Conservation (phyloP, 2,329 filamentous ascomycete species). For the Rhytidhysteron rufulum region DNA sequence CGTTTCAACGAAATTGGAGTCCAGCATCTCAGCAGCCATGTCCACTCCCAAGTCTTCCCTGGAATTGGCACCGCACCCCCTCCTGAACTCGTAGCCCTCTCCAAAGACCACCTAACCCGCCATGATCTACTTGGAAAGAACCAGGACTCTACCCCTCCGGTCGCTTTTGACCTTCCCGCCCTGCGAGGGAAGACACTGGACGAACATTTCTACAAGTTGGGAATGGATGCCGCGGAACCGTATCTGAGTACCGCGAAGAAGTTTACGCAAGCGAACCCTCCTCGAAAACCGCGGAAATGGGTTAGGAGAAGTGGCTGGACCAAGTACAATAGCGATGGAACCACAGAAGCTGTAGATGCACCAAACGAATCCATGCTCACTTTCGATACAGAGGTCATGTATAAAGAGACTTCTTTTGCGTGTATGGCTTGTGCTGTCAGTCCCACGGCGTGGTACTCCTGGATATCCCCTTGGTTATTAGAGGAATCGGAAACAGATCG, state of each 20-base stretch:
- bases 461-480: slow-evolving; percentile 93
- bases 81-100: slow-evolving; percentile 70
- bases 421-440: slow-evolving; percentile 96
- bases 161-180: slow-evolving; percentile 79
- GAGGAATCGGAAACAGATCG: slow-evolving; percentile 72
- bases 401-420: slow-evolving; percentile 85
- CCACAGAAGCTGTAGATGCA: slow-evolving; percentile 65
- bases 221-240: slow-evolving; percentile 80
- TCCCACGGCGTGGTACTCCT: slow-evolving; percentile 90
- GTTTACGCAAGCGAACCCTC: slow-evolving; percentile 61
- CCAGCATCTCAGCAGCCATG: slow-evolving; percentile 81
- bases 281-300: slow-evolving; percentile 68
- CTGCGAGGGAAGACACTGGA: slow-evolving; percentile 80
- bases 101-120: slow-evolving; percentile 74
- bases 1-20: slow-evolving; percentile 92
- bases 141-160: slow-evolving; percentile 66
- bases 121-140: slow-evolving; percentile 92
- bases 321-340: slow-evolving; percentile 76
- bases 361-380: slow-evolving; percentile 80
- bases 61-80: slow-evolving; percentile 53
- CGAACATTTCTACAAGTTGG: slow-evolving; percentile 89
- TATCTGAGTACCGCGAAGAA: slow-evolving; percentile 71
- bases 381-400: slow-evolving; percentile 97
- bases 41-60: slow-evolving; percentile 81
- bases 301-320: slow-evolving; percentile 82